Evolutionary conservation across 805 yeast species (phyloP), one percentile per base, ranked within the genome.

Genomic region (Kluyveromyces nonfermentans): DNA sequence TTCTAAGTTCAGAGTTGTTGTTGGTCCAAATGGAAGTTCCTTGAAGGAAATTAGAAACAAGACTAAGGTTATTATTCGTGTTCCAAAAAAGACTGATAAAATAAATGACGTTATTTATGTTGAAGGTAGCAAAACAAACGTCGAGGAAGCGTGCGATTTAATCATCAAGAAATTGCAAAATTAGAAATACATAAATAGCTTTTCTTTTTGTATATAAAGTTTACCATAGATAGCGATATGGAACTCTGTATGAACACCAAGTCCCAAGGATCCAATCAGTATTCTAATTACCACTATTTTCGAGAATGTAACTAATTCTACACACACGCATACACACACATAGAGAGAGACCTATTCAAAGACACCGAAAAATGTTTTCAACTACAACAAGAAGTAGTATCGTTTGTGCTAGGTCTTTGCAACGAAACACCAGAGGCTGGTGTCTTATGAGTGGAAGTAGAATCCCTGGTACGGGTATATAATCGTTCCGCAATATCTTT

Each of bases 21-120:
- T 87, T 50, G 96, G 96, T 7, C 78, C 86, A 14, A 81, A 77
- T 52, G 96, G 96, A 38, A 64, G 78, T 31, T 78, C 75, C 48
- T 70, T 86, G 57, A 77, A 73, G 54, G 65, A 67, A 50, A 72
- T 85, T 46, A 78, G 93, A 67, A 67, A 68, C 21, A 67, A 71
- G 46, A 69, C 83, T 17, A 77, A 75, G 16, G 71, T 82, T 33
- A 70, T 75, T 45, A 74, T 85, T 48, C 69, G 71, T 40, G 77
- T 84, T 43, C 94, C 93, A 52, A 77, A 77, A 62, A 65, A 67
- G 37, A 62, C 61, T 38, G 83, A 79, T 48, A 67, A 71, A 48
- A 56, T 72, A 48, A 67, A 70, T 50, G 72, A 80, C 46, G 74
- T 75, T 48, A 69, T 83, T 34, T 72, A 71, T 54, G 62, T 84